Conservation (phyloP, 2,329 filamentous ascomycete species). For the Botryotinia globosa region DNA sequence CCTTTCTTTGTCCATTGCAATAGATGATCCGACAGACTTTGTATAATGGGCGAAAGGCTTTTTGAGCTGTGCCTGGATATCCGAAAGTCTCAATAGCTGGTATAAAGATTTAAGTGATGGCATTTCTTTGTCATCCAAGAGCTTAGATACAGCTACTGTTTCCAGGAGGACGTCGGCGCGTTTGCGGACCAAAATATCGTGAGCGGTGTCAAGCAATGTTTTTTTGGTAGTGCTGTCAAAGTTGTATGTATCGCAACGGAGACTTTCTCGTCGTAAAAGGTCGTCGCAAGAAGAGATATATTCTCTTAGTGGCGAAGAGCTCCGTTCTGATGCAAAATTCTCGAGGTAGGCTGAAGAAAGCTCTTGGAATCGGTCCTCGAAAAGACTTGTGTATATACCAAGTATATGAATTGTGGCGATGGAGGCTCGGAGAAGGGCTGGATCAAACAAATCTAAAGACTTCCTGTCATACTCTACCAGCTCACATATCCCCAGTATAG, state of each 20-base stretch:
- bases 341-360: slow-evolving; percentile 66
- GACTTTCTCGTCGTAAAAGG: slow-evolving; percentile 69
- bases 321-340: slow-evolving; percentile 66
- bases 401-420: slow-evolving; percentile 85
- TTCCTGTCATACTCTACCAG: slow-evolving; percentile 71
- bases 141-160: slow-evolving; percentile 62
- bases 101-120: slow-evolving; percentile 74
- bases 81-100: slow-evolving; percentile 68
- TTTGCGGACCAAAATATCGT: slow-evolving; percentile 67
- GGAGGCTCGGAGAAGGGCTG: slow-evolving; percentile 66
- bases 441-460: slow-evolving; percentile 55
- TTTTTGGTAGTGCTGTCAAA: slow-evolving; percentile 81
- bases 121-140: slow-evolving; percentile 69
- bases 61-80: slow-evolving; percentile 67
- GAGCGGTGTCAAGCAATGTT: slow-evolving; percentile 69
- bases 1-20: slow-evolving; percentile 76
- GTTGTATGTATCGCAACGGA: slow-evolving; percentile 75
- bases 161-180: slow-evolving; percentile 67
- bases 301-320: slow-evolving; percentile 60
- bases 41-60: slow-evolving; percentile 78
- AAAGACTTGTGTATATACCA: slow-evolving; percentile 72
- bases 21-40: slow-evolving; percentile 65
- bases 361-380: slow-evolving; percentile 73
- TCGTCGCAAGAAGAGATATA: slow-evolving; percentile 71
- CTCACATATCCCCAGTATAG: slow-evolving; percentile 64